A percentile compares a stretch with the other conserved stretches of the same genome.
Conservation (phyloP, 305 asterid genomes). For the Fraxinus paxiana region DNA sequence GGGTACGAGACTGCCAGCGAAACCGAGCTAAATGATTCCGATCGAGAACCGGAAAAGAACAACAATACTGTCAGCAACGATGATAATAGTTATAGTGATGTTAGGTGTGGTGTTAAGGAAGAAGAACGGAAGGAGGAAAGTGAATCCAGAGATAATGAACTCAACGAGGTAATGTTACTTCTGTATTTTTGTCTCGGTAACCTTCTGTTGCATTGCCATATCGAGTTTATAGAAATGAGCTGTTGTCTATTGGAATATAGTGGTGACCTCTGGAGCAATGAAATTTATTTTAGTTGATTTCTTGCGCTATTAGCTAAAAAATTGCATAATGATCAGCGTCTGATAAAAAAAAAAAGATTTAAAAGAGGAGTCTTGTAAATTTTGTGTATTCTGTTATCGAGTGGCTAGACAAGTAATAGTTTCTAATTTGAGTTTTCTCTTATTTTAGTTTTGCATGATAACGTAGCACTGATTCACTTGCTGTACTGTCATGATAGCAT, state of each 20-base stretch:
- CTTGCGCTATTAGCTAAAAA: neutral
- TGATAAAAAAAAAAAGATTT: neutral
- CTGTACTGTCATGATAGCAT: neutral
- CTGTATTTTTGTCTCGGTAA: neutral
- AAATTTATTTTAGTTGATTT: slow-evolving; percentile 6
- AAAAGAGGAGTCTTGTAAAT: neutral
- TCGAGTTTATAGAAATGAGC: neutral
- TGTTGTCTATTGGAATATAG: neutral
- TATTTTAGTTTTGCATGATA: slow-evolving; percentile 8
- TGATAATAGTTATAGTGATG: slow-evolving; percentile 21
- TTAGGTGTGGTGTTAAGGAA: slow-evolving; percentile 25
- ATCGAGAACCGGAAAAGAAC: slow-evolving; percentile 24
- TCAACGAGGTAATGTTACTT: slow-evolving; percentile 33
- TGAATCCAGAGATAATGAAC: slow-evolving; percentile 28
- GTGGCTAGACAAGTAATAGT: neutral
- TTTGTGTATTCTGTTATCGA: neutral
- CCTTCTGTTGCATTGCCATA: neutral
- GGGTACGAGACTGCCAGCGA: slow-evolving; percentile 94
- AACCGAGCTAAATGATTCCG: slow-evolving; percentile 52
- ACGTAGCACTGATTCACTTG: neutral
- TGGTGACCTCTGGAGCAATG: neutral
- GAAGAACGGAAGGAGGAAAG: slow-evolving; percentile 21
- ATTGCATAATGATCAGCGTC: neutral
- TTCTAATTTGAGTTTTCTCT: neutral
- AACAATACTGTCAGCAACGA: slow-evolving; percentile 14